Evolutionary conservation across 345 rosid species (phyloP), one percentile per base, ranked within the genome.

Genomic region (Hirschfeldia incana): DNA sequence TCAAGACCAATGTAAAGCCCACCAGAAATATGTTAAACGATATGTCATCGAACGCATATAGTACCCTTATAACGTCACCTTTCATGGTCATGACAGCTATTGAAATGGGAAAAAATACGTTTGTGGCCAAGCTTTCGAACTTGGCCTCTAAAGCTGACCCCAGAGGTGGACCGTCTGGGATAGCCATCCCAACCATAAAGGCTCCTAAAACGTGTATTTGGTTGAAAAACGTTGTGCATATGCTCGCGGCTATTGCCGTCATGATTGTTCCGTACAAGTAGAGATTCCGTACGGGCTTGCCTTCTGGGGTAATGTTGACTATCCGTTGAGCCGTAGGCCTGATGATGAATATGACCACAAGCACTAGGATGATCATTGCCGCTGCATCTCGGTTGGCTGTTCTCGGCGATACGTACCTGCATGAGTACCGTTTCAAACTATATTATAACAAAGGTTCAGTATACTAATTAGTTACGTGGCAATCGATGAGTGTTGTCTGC

Each of bases 151-250:
- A 77, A 0, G 84, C 84, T 21, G 84, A 76, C 21, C 84, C 84
- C 0, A 81, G 39, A 67, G 84, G 84, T 1, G 84, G 81, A 15
- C 84, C 84, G 16, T 81, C 84, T 15, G 84, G 84, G 42, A 81
- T 71, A 0, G 84, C 81, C 30, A 81, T 34, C 3, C 84, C 84
- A 8, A 77, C 78, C 78, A 77, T n/a, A 1, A 77, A 53, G 28
- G 81, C 71, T 67, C 84, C 81, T 11, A 76, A 2, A 53, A 77
- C 75, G 15, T 62, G 8, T 8, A 76, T 53, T 8, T 72, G 75
- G 74, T 77, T 77, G 73, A 77, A 74, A 15, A 29, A 0, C 0
- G 37, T 6, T 62, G 76, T 0, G 55, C 39, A 66, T 5, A 73
- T 42, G 34, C 78, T 66, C 1, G 78, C 70, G 2, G 60, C 75